These are phyloP conservation scores for Sporothrix brunneoviolacea DNA, from an alignment of 2,329 filamentous ascomycete genomes.

Conservation along the genomic window DNA sequence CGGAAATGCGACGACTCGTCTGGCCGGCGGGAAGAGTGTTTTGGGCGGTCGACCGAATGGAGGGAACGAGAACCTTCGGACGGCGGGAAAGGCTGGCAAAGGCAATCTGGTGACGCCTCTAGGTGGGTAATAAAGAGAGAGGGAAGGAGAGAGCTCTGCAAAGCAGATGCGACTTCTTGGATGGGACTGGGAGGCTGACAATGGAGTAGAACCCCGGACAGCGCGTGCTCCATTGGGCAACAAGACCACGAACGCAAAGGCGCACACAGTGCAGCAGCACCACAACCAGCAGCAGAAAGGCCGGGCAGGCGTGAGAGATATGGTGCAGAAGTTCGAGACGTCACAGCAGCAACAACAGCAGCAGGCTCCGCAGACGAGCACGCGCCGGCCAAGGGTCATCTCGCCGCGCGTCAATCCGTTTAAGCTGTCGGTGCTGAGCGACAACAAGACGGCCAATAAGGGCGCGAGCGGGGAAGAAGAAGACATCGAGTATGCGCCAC, in stretches of 20 bases:
- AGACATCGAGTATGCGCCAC: slow-evolving; percentile 87
- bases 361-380: slow-evolving; percentile 46
- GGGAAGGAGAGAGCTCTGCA: neutral
- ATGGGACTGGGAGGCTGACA: slow-evolving; percentile 10
- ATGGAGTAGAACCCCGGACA: slow-evolving; percentile 49
- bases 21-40: slow-evolving; percentile 49
- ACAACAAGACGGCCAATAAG: slow-evolving; percentile 18
- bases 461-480: slow-evolving; percentile 48
- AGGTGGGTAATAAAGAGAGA: slow-evolving; percentile 46
- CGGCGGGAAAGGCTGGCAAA: slow-evolving; percentile 43
- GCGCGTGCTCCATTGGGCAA: slow-evolving; percentile 73
- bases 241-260: slow-evolving; percentile 94
- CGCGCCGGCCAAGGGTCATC: slow-evolving; percentile 53
- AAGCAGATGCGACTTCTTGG: too few relatives aligned
- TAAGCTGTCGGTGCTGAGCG: slow-evolving; percentile 56
- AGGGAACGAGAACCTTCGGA: slow-evolving; percentile 50
- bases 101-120: slow-evolving; percentile 71
- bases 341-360: slow-evolving; percentile 27
- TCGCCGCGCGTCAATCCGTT: slow-evolving; percentile 45
- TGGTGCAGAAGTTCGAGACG: slow-evolving; percentile 55
- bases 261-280: slow-evolving; percentile 36
- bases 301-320: slow-evolving; percentile 47
- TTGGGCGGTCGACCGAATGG: slow-evolving; percentile 46
- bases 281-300: slow-evolving; percentile 10
- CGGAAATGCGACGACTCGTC: slow-evolving; percentile 61